Evolutionary conservation across 129 eudicot species (phyloP).

Genomic region (Arctium lappa): DNA sequence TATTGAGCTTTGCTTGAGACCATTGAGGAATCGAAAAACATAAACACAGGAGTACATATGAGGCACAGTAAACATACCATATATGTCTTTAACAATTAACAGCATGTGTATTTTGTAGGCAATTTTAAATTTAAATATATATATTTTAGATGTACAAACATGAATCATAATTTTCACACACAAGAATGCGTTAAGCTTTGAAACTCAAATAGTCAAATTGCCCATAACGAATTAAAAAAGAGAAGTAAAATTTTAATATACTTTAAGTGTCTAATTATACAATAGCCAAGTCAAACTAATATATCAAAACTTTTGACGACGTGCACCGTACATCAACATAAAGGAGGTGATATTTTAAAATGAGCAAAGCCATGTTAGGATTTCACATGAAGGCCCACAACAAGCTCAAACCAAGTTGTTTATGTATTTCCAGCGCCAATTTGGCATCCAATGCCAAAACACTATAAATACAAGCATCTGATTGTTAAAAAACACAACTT

Average conservation of each 20-base stretch:
- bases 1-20: neutral
- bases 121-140: too few relatives aligned
- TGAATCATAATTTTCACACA: too few relatives aligned
- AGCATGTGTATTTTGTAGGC: neutral
- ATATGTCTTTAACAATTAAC: too few relatives aligned
- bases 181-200: neutral
- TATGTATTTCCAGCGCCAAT: conserved; percentile 4
- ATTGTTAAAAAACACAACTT: conserved; percentile 7
- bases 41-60: too few relatives aligned
- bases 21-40: neutral
- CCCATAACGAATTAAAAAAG: neutral
- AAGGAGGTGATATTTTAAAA: conserved; percentile 7
- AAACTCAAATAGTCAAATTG: neutral
- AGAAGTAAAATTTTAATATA: neutral
- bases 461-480: conserved; percentile 19
- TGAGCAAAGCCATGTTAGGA: conserved; percentile 23
- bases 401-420: conserved; percentile 9
- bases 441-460: conserved; percentile 33
- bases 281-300: conserved; percentile 24
- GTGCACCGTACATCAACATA: conserved; percentile 36
- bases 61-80: neutral
- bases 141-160: too few relatives aligned
- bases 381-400: conserved; percentile 31
- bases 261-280: neutral
- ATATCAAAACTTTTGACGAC: conserved; percentile 7